Evolutionary conservation across 495 filamentous ascomycete species (phyloP).

Genomic region (Stereocaulon alpinum): DNA sequence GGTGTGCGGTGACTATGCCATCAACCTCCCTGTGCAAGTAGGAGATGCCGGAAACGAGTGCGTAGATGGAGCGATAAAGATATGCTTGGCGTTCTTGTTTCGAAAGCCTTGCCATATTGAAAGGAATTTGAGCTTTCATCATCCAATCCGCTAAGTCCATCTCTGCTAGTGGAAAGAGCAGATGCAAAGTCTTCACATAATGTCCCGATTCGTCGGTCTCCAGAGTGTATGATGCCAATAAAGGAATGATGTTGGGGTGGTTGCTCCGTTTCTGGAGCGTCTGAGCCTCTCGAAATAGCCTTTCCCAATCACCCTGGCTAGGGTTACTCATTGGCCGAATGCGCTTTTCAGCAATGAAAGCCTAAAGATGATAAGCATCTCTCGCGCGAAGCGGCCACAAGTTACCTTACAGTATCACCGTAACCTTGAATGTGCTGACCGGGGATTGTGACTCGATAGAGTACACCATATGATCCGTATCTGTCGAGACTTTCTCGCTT

Average conservation of each 20-base stretch:
- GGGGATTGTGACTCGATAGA: slow-evolving; percentile 9
- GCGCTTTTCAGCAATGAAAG: slow-evolving; percentile 17
- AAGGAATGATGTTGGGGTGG: slow-evolving; percentile 14
- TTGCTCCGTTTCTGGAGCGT: slow-evolving; percentile 14
- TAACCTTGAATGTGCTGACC: slow-evolving; percentile 7
- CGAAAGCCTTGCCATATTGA: slow-evolving; percentile 2
- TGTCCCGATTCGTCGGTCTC: slow-evolving; percentile 13
- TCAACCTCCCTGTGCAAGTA: slow-evolving; percentile 16
- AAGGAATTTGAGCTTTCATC: slow-evolving; percentile 6
- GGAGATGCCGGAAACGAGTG: slow-evolving; percentile 14
- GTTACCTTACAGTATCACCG: slow-evolving; percentile 7
- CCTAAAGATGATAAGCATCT: slow-evolving; percentile 12
- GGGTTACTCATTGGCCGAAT: slow-evolving; percentile 13
- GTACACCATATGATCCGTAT: slow-evolving; percentile 16
- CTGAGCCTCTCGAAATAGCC: slow-evolving; percentile 14
- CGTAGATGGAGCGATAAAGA: slow-evolving; percentile 17
- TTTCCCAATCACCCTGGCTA: slow-evolving; percentile 13
- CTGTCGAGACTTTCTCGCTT: slow-evolving; percentile 11
- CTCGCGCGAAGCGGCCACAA: neutral
- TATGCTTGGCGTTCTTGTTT: slow-evolving; percentile 8
- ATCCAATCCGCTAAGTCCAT: slow-evolving; percentile 18
- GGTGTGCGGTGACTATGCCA: slow-evolving; percentile 14
- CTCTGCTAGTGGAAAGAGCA: slow-evolving; percentile 18
- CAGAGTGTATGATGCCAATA: slow-evolving; percentile 15
- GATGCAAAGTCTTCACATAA: slow-evolving; percentile 14